Base-by-base conservation (phyloP, 2,329 filamentous ascomycete species). In the Massarina eburnea region DNA sequence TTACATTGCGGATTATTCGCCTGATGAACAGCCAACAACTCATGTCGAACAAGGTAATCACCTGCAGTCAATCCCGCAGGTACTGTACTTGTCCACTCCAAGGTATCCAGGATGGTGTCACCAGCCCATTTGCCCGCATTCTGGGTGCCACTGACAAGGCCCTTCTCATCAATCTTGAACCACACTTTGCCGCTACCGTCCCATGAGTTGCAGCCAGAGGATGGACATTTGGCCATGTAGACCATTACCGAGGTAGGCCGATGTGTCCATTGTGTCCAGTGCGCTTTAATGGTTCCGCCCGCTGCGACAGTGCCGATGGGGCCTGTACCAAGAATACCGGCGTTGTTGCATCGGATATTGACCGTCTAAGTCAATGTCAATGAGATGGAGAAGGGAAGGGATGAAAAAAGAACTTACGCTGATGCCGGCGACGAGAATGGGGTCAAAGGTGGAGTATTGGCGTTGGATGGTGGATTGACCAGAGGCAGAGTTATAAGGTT, bases 161-260 rank as follows among this genome's bases (percentile, higher is more conserved):
- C 79, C 61, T 73, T 71, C 59, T 82, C 72, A 55, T 80, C 77
- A 51, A 82, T 80, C 72, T 82, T 82, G 74, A 82, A 59, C 79
- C 79, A 82, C 43, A 71, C 69, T 47, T 74, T 71, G 30, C 74
- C 72, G 39, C 74, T 73, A 26, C 80, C 79, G 50, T 77, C 73
- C 62, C 76, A 81, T 33, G 67, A 61, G 18, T 68, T 63, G 59
- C 80, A 80, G 20, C 65, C 71, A 30, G 52, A 43, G 22, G 70
- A 71, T 3, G 75, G 61, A 63, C 79, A 81, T 46, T 77, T 74
- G n/a, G 68, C 70, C 59, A 71, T 65, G 64, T 78, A 82, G 12
- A 82, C 77, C 67, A 81, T 74, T 39, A 82, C 74, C 14, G 79
- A 76, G 3, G 79, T 77, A 51, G 81, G 79, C 30, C 71, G 64